These are phyloP conservation scores for Kuraishia piskuri DNA, from an alignment of 805 yeast genomes.

Conservation along the genomic window DNA sequence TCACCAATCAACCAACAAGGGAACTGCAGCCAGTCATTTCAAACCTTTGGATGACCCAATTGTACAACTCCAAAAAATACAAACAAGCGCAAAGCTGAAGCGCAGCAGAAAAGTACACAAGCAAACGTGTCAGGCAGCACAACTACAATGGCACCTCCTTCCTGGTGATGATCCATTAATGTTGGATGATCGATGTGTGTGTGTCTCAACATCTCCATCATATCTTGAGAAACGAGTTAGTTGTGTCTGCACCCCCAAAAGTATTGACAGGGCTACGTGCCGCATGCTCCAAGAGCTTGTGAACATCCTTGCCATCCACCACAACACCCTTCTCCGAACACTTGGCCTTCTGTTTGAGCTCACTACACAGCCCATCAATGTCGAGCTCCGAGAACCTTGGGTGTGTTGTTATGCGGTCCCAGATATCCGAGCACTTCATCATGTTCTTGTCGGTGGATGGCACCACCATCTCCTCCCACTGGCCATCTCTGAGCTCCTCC, in stretches of 20 bases:
- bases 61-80: neutral
- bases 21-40: neutral
- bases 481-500: conserved; percentile 16
- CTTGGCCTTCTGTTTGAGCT: conserved; percentile 85
- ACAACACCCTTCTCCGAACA: conserved; percentile 93
- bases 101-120: neutral
- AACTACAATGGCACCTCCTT: too few relatives aligned
- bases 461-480: conserved; percentile 40
- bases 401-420: conserved; percentile 94
- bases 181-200: too few relatives aligned
- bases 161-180: too few relatives aligned
- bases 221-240: neutral
- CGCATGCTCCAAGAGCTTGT: conserved; percentile 33
- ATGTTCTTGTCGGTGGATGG: conserved; percentile 57
- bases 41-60: neutral
- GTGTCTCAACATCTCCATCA: too few relatives aligned
- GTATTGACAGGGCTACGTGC: neutral
- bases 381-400: conserved; percentile 91
- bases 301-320: conserved; percentile 72
- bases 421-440: conserved; percentile 80
- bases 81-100: too few relatives aligned
- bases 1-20: neutral
- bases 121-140: too few relatives aligned
- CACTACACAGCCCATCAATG: conserved; percentile 87
- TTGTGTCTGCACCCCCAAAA: neutral